A percentile compares a stretch with the other conserved stretches of the same genome.
Conservation (phyloP, 192 early-diverging fungal species). For the Coemansia sp. region DNA sequence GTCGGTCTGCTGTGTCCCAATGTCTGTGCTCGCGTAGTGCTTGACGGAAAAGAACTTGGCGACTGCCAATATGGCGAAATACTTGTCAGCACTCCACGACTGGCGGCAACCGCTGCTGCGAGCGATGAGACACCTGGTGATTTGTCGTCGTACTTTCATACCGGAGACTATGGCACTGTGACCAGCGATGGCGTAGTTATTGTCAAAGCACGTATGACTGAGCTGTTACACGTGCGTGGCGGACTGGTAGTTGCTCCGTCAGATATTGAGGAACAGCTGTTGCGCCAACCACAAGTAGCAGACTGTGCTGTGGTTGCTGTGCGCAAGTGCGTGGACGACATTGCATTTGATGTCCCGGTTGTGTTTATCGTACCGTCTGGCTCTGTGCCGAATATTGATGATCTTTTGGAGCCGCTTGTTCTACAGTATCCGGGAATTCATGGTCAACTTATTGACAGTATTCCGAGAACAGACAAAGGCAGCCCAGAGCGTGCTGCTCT, state of each 20-base stretch:
- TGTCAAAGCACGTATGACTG: slow-evolving; percentile 38
- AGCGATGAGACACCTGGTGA: neutral
- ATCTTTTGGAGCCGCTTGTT: slow-evolving; percentile 15
- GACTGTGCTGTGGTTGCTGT: slow-evolving; percentile 44
- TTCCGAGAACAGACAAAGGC: slow-evolving; percentile 24
- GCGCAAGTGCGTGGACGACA: neutral
- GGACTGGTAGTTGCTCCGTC: slow-evolving; percentile 15
- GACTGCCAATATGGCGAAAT: slow-evolving; percentile 48
- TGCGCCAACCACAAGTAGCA: slow-evolving; percentile 14
- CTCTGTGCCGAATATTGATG: neutral
- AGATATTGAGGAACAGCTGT: slow-evolving; percentile 32
- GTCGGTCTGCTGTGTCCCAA: slow-evolving; percentile 44
- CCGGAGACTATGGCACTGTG: slow-evolving; percentile 43
- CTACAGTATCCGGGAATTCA: slow-evolving; percentile 26
- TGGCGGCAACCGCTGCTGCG: slow-evolving; percentile 2
- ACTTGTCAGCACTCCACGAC: slow-evolving; percentile 39
- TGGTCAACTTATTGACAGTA: slow-evolving; percentile 15
- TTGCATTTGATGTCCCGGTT: slow-evolving; percentile 17
- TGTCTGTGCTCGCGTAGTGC: slow-evolving; percentile 36
- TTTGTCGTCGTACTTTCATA: slow-evolving; percentile 24
- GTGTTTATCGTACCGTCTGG: slow-evolving; percentile 25
- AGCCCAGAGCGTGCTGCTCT: neutral
- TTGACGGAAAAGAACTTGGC: slow-evolving; percentile 31
- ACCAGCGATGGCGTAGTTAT: slow-evolving; percentile 39
- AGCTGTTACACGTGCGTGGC: slow-evolving; percentile 18